These are phyloP conservation scores for Colletotrichum lini DNA, from an alignment of 2,329 filamentous ascomycete genomes.

Conservation along the genomic window DNA sequence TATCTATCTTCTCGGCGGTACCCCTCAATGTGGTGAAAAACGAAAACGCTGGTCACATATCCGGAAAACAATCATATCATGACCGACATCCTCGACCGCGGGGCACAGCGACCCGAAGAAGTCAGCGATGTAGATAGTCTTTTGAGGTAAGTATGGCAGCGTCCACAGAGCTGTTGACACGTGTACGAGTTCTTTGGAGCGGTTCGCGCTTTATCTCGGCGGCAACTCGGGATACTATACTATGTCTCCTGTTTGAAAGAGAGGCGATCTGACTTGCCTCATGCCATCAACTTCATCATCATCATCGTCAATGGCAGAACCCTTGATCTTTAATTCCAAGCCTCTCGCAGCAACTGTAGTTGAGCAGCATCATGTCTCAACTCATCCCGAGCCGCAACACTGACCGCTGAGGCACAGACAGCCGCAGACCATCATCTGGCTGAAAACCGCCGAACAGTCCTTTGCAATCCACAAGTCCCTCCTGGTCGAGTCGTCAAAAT, in stretches of 20 bases:
- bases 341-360: not conserved
- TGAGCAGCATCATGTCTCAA: not conserved
- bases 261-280: no score
- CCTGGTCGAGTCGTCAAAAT: slow-evolving; percentile 37
- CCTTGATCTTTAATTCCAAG: not conserved
- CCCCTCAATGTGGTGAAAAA: not conserved
- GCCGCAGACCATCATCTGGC: slow-evolving; percentile 39
- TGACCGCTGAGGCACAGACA: slow-evolving; percentile 28
- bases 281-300: no score
- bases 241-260: no score
- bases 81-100: slow-evolving; percentile 24
- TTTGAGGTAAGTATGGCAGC: slow-evolving; percentile 17
- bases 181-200: no score
- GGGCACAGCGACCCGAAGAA: slow-evolving; percentile 29
- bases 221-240: no score
- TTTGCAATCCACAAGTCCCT: slow-evolving; percentile 38
- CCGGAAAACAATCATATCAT: slow-evolving; percentile 2
- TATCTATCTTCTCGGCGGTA: no score
- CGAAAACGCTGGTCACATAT: not conserved
- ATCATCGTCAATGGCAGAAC: no score
- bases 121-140: slow-evolving; percentile 18
- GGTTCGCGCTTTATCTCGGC: no score
- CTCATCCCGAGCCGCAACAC: not conserved
- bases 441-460: slow-evolving; percentile 27
- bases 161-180: no score